phyloP scores from a whole-genome alignment of 2,329 filamentous ascomycete species.

The Verticillium zaregamsianum region DNA sequence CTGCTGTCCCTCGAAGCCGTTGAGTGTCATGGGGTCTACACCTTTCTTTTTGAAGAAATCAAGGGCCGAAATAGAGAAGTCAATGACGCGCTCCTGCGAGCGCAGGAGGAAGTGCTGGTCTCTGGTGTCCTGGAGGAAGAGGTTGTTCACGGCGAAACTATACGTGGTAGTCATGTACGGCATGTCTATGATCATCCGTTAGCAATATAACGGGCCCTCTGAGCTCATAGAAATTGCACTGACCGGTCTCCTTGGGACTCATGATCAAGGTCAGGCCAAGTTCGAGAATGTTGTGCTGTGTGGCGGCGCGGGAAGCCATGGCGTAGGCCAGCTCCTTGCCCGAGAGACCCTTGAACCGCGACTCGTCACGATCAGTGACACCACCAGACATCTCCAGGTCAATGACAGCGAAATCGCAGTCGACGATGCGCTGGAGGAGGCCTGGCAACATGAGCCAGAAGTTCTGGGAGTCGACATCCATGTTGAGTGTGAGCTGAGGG shows the following conservation, averaged over 20 bases:
- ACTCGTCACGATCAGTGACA: constrained; percentile 12
- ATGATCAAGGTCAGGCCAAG: constrained; percentile 29
- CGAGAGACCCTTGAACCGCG: background rate
- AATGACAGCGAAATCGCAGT: constrained; percentile 25
- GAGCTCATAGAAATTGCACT: background rate
- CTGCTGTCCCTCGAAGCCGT: constrained; percentile 17
- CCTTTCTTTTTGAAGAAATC: constrained; percentile 21
- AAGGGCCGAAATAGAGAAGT: constrained; percentile 21
- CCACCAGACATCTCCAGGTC: constrained; percentile 34
- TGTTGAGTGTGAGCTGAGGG: background rate
- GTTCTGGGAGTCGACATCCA: constrained; percentile 15
- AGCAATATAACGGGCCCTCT: background rate
- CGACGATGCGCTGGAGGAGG: constrained; percentile 22
- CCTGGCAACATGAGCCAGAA: constrained; percentile 19
- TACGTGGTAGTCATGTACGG: constrained; percentile 15
- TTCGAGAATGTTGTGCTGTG: constrained; percentile 27
- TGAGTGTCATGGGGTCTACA: constrained; percentile 12
- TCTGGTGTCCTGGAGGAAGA: constrained; percentile 13
- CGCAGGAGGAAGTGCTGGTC: constrained; percentile 13
- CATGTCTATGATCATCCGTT: background rate
- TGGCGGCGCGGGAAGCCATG: constrained; percentile 20
- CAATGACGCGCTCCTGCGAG: constrained; percentile 20
- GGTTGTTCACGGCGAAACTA: constrained; percentile 25
- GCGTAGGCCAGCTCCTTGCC: constrained; percentile 18
- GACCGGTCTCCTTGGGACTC: constrained; percentile 2